Evolutionary conservation across 1,284 basidiomycete species (phyloP), one percentile per base, ranked within the genome.

Genomic region (Cryptococcus sp.): DNA sequence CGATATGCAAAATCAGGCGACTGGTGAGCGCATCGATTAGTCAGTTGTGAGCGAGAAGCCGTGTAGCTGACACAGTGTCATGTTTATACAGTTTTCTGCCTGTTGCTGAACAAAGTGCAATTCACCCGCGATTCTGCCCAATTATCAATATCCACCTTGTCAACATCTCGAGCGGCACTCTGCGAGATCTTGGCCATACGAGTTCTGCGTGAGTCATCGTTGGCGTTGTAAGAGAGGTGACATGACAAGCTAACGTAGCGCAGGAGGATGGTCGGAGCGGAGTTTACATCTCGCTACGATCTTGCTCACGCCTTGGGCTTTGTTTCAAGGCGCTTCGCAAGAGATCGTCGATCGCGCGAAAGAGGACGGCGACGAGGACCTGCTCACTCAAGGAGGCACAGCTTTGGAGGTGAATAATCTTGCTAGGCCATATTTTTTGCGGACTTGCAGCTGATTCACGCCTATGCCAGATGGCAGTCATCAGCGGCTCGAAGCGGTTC

Each of bases 141-240:
- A 77, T 82, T 79, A 6, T 78, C 76, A 8, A 77, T 81, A 52
- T 74, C 76, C 3, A 82, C 87, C 0, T 78, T 97, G 34, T 93
- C 89, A 5, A 78, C 81, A 5, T 85, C 89, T 4, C 84, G 93
- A 46, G 90, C 91, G 0, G 80, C 82, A 23, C 83, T 95, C 37
- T 96, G 93, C 76, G 93, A 97, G 78, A 86, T 96, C 41, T 82
- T 97, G 17, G 93, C 93, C 1, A 89, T 87, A 47, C 85, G 89
- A 37, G 83, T 87, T 8, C 84, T 96, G 52, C 85, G 91, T 67
- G 69, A 68, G 64, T 74, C 64, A 20, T 56, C 59, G 26, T 19
- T 25, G 57, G 63, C 23, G 56, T 29, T 10, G 26, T 29, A 10
- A 29, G 29, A 4, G 8, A 5, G 13, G 29, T 34, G 5, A 34